phyloP scores from a whole-genome alignment of 2,329 filamentous ascomycete species.

The Plenodomus lindquistii region DNA sequence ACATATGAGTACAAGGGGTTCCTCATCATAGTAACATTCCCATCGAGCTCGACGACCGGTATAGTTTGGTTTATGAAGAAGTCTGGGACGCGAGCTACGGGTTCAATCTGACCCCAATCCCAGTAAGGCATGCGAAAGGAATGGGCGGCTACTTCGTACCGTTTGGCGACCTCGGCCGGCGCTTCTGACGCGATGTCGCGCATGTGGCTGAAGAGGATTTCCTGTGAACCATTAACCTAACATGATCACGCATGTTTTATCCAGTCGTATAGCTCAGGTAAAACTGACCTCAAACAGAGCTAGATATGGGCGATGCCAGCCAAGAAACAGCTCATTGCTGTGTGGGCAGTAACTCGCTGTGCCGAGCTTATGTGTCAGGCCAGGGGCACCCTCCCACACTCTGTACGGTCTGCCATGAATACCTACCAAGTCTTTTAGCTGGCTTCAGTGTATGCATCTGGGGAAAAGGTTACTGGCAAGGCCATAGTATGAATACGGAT shows the following conservation, averaged over 20 bases:
- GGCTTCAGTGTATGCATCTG: too few relatives aligned
- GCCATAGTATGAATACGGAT: slow-evolving; percentile 73
- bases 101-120: slow-evolving; percentile 37
- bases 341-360: slow-evolving; percentile 74
- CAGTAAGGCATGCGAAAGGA: slow-evolving; percentile 41
- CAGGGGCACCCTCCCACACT: slow-evolving; percentile 35
- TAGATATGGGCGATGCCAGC: slow-evolving; percentile 84
- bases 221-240: slow-evolving; percentile 16
- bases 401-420: slow-evolving; percentile 45
- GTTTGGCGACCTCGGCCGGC: slow-evolving; percentile 16
- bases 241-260: too few relatives aligned
- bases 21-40: slow-evolving; percentile 13
- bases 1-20: slow-evolving; percentile 38
- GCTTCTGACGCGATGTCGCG: slow-evolving; percentile 20
- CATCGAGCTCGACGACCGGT: slow-evolving; percentile 20
- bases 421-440: slow-evolving; percentile 16
- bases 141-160: slow-evolving; percentile 30
- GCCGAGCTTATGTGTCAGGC: slow-evolving; percentile 37
- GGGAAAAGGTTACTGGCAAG: slow-evolving; percentile 64
- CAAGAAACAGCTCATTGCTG: slow-evolving; percentile 74
- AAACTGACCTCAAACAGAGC: slow-evolving; percentile 62
- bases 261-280: too few relatives aligned
- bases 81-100: slow-evolving; percentile 25
- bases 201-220: slow-evolving; percentile 34
- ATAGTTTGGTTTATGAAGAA: slow-evolving; percentile 25